Base-by-base conservation (phyloP, 495 filamentous ascomycete species). In the Annulohypoxylon bovei region DNA sequence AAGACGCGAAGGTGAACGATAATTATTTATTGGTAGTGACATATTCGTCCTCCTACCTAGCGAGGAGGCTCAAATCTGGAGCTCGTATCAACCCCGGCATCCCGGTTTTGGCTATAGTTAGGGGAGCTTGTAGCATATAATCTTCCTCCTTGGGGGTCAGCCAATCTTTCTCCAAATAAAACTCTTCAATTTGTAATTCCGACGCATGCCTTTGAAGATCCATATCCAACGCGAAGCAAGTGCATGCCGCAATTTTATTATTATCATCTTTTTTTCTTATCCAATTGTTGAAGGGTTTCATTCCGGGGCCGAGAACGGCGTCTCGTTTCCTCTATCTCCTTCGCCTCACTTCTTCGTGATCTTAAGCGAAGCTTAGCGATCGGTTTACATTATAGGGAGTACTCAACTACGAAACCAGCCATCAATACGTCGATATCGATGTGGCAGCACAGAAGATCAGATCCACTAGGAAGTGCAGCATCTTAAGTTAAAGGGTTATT, bases 161-260 rank as follows among this genome's bases (percentile, higher is more conserved):
- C 12, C 30, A 16, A 28, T 54, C 27, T 47, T 40, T 49, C 44
- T 33, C 62, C 49, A 60, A 61, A 40, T 22, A 42, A 8, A 42
- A 11, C n/a, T 14, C 42, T 59, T 32, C 40, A 68, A 72, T 72
- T 72, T 72, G 64, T 72, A 68, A 68, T 72, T 72, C 53, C 42
- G 18, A n/a, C 28, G 37, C 42, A 52, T 54, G 25, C 49, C 46
- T 59, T 28, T 67, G 56, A 55, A 64, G 53, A 60, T 60, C 69
- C 58, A 42, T 61, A 57, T 46, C 47, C 47, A 55, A 49, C 40
- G 54, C 49, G 46, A 56, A 64, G 37, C 54, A 53, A 44, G 27
- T 68, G 49, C 65, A 65, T 68, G 70, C 65, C 70, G 64, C 70
- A 65, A 65, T 65, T 20, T 52, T 39, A n/a, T 52, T 44, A 33